A percentile compares a stretch with the other conserved stretches of the same genome.
Evolutionary conservation across 176 grass and related monocot genomes (phyloP).

Genomic region (Carex myosuroides): DNA sequence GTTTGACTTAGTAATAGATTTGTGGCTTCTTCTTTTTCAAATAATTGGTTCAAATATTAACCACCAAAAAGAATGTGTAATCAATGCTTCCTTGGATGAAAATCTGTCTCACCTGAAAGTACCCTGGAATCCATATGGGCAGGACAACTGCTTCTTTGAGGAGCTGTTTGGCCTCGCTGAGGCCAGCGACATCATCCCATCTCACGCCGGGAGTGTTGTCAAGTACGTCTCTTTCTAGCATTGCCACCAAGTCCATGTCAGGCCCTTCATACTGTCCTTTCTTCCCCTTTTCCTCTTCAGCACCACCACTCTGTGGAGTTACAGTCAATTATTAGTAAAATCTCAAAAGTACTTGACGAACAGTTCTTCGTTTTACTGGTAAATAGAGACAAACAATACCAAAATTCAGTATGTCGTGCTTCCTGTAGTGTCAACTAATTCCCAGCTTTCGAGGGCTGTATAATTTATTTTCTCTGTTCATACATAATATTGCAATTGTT

Average conservation of each 20-base stretch:
- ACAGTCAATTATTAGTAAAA: slow-evolving; percentile 6
- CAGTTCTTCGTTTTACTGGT: not conserved
- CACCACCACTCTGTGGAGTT: slow-evolving; percentile 50
- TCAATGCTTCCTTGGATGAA: not conserved
- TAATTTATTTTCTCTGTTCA: not conserved
- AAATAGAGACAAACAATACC: not conserved
- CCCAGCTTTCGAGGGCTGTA: not conserved
- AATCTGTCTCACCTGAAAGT: slow-evolving; percentile 69
- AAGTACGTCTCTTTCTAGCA: slow-evolving; percentile 94
- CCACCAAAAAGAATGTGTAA: not conserved
- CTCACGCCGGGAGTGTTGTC: slow-evolving; percentile 78
- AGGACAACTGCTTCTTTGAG: slow-evolving; percentile 94
- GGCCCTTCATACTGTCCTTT: slow-evolving; percentile 83
- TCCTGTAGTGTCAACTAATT: not conserved
- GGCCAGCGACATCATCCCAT: slow-evolving; percentile 92
- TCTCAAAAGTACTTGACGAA: slow-evolving; percentile 3
- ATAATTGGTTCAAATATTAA: not conserved
- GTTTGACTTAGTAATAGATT: not conserved
- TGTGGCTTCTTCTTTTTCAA: not conserved
- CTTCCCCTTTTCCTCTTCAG: slow-evolving; percentile 73
- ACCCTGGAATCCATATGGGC: slow-evolving; percentile 90
- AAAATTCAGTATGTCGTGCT: not conserved
- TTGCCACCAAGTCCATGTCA: slow-evolving; percentile 74
- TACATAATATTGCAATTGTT: not conserved
- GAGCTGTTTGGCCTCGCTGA: slow-evolving; percentile 88